These are phyloP conservation scores for Pichia rugopelliculosa DNA, from an alignment of 805 yeast species.

Conservation along the genomic window DNA sequence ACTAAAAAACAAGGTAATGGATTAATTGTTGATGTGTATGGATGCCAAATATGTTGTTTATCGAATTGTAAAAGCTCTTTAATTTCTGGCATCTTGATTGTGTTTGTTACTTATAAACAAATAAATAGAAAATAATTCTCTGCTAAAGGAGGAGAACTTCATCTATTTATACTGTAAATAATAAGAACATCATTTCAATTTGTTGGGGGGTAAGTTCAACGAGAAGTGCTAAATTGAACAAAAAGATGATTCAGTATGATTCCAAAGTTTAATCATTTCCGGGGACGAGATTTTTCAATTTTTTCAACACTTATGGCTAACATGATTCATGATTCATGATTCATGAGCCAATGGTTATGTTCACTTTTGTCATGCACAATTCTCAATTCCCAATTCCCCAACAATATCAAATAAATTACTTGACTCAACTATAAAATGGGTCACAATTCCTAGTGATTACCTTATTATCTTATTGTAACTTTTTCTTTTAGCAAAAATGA, in stretches of 20 bases:
- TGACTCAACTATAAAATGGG: background rate
- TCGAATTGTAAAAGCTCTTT: constrained; percentile 1
- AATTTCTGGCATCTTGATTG: background rate
- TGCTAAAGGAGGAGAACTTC: too few species aligned
- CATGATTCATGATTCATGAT: too few species aligned
- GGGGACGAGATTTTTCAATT: background rate
- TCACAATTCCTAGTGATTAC: too few species aligned
- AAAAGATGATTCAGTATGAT: constrained; percentile 1
- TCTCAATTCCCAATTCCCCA: too few species aligned
- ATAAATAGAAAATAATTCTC: background rate
- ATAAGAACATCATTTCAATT: background rate
- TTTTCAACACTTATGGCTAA: background rate
- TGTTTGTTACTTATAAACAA: background rate
- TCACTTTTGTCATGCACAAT: too few species aligned
- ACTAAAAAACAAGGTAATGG: constrained; percentile 8
- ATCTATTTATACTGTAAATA: background rate
- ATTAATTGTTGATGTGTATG: constrained; percentile 7
- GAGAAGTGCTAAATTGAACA: too few species aligned
- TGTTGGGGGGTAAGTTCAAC: too few species aligned
- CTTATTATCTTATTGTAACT: background rate
- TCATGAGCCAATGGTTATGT: too few species aligned
- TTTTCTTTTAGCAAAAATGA: background rate
- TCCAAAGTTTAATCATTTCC: too few species aligned
- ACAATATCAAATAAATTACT: background rate
- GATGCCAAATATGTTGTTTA: constrained; percentile 9